Evolutionary conservation across 768 basidiomycete species (phyloP), one percentile per base, ranked within the genome.

Genomic region (Tulasnella sp.): DNA sequence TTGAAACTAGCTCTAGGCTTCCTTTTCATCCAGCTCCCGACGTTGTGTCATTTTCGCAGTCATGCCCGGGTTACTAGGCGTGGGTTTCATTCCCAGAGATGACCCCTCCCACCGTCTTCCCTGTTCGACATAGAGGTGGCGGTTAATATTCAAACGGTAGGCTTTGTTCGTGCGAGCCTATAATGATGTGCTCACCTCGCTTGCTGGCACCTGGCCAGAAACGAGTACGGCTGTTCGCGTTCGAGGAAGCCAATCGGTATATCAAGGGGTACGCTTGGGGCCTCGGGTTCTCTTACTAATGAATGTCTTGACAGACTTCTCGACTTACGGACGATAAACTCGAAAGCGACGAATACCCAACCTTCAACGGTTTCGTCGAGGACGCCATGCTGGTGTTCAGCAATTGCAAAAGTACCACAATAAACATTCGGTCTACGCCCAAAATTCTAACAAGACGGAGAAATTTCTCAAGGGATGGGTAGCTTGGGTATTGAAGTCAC

Each of bases 221-320:
- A n/a, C n/a, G n/a, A n/a, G n/a, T n/a, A n/a, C n/a, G n/a, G n/a
- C n/a, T n/a, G n/a, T n/a, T n/a, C n/a, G n/a, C n/a, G n/a, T n/a
- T n/a, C n/a, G n/a, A 91, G 90, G 80, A 84, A 90, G 76, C 97
- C 97, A 2, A 99, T 99, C 96, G 96, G 95, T 95, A 79, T 76
- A 89, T 86, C 34, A 3, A 38, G 67, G 42, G 36, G 75, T 11
- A 54, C 76, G n/a, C 12, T 34, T 76, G 42, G 31, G 37, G 15
- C 31, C 42, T 67, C 39, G 78, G 38, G 25, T 75, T 76, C 69
- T 37, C 54, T 36, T 7, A 42, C 5, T 40, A 8, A 29, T 42
- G 25, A 25, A 76, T 54, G 74, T n/a, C 67, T 73, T 34, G 29
- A 73, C 80, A 96, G 95, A 98, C 83, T 88, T 98, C 79, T 84